phyloP scores from a whole-genome alignment of 148 eudicot genomes.

The Fagopyrum tataricum region DNA sequence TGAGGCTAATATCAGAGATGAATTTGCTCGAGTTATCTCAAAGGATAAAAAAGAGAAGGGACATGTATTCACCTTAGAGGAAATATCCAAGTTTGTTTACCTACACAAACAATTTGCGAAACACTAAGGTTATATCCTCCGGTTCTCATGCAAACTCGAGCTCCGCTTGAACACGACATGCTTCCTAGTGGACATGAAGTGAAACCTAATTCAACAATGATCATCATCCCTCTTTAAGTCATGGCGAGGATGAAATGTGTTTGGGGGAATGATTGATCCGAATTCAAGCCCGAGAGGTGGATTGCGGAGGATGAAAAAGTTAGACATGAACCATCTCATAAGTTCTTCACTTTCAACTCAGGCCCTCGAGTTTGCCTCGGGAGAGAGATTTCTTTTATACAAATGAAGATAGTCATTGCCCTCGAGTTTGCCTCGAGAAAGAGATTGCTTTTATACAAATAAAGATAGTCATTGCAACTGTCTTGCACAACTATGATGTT shows the following conservation, averaged over 20 bases:
- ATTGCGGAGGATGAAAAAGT: slow-evolving; percentile 12
- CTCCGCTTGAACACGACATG: slow-evolving; percentile 12
- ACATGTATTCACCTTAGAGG: neutral
- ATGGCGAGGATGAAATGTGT: slow-evolving; percentile 22
- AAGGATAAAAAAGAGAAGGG: neutral
- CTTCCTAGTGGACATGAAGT: slow-evolving; percentile 29
- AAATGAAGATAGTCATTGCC: slow-evolving; percentile 23
- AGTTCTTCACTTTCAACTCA: slow-evolving; percentile 23
- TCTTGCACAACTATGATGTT: slow-evolving; percentile 20
- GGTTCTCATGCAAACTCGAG: slow-evolving; percentile 16
- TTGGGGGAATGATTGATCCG: slow-evolving; percentile 28
- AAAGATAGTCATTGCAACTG: slow-evolving; percentile 18
- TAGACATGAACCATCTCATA: slow-evolving; percentile 20
- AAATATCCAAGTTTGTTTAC: slow-evolving; percentile 17
- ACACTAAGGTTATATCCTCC: slow-evolving; percentile 25
- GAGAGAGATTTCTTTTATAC: slow-evolving; percentile 15
- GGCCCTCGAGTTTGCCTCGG: slow-evolving; percentile 29
- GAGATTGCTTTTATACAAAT: too few relatives aligned
- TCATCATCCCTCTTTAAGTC: slow-evolving; percentile 18
- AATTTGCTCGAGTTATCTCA: neutral
- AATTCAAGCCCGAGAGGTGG: slow-evolving; percentile 35
- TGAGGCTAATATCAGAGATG: slow-evolving; percentile 12
- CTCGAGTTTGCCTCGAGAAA: too few relatives aligned
- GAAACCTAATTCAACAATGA: neutral
- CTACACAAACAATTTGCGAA: slow-evolving; percentile 20